Base-by-base conservation (phyloP, 2,329 filamentous ascomycete genomes). In the Alternaria ethzedia region DNA sequence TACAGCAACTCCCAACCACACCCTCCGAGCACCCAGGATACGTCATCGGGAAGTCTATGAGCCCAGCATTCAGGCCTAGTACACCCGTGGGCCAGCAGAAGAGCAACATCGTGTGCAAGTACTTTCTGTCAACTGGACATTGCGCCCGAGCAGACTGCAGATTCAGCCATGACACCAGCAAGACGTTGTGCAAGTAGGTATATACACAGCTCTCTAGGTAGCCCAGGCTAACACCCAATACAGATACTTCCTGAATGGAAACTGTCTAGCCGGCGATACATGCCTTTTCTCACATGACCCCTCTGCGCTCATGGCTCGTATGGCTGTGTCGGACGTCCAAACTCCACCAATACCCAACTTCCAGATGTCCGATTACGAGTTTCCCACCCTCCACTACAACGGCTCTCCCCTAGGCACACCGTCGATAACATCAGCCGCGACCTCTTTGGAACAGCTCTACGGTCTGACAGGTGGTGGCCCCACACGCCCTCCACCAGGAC, bases 261-360 rank as follows among this genome's bases (percentile, higher is more conserved):
- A 95, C 74, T 99, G 96, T 78, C 86, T 99, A 32, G 96, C 96
- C 20, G 95, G 96, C 36, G 91, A 94, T 61, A 94, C 93, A 4
- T 99, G 96, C 80, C 93, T 97, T 63, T 99, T 99, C 83, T 98
- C 95, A 13, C 96, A 99, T 80, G 96, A 99, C 72, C 96, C 96
- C 3, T 89, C 94, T 2, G 88, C 93, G 70, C 86, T 97, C 13
- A 89, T 97, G 82, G 93, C 91, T 74, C 92, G 92, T 71, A 86
- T 99, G 67, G 89, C 86, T 30, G 82, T 97, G 13, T 91, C 92
- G 66, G 92, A 89, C 49, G 84, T 87, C 62, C 85, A 85, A 70
- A 90, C 89, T 43, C 87, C 90, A 57, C 88, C 90, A n/a, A 79
- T 85, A 50, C 87, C 88, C 5, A 89, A 87, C 65, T 89, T 97